A percentile compares a stretch with the other conserved stretches of the same genome.
Conservation (phyloP, 176 grass and related monocot genomes). For the Echinochloa phyllopogon region DNA sequence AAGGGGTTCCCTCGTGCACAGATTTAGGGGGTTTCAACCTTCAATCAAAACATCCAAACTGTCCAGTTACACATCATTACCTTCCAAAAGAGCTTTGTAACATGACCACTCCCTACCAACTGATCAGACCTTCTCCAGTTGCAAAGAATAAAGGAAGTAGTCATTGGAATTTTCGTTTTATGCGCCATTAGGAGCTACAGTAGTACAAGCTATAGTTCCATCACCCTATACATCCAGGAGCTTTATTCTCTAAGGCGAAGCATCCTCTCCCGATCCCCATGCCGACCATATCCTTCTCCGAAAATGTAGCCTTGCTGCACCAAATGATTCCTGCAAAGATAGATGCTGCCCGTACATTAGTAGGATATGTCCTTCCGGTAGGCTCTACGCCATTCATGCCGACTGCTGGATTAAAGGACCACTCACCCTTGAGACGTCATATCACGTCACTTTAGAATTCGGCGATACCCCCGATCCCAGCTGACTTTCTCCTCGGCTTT, state of each 20-base stretch:
- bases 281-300: background rate
- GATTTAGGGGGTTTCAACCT: conserved; percentile 1
- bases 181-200: background rate
- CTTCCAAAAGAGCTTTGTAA: background rate
- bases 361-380: conserved; percentile 27
- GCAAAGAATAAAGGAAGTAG: background rate
- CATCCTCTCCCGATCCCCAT: background rate
- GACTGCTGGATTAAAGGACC: conserved; percentile 26
- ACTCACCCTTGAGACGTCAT: conserved; percentile 32
- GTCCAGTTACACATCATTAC: background rate
- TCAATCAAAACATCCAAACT: conserved; percentile 8
- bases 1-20: background rate
- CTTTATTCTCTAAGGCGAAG: conserved; percentile 1
- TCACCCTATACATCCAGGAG: background rate
- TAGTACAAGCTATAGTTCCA: background rate
- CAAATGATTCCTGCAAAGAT: background rate
- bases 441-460: conserved; percentile 29
- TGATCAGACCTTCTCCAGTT: background rate
- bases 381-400: conserved; percentile 26
- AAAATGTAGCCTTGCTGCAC: conserved; percentile 10
- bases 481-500: conserved; percentile 38
- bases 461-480: background rate
- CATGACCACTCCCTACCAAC: background rate
- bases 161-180: background rate
- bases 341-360: conserved; percentile 21